Evolutionary conservation across 179 eudicot genomes (phyloP).

Genomic region (Dionaea muscipula): DNA sequence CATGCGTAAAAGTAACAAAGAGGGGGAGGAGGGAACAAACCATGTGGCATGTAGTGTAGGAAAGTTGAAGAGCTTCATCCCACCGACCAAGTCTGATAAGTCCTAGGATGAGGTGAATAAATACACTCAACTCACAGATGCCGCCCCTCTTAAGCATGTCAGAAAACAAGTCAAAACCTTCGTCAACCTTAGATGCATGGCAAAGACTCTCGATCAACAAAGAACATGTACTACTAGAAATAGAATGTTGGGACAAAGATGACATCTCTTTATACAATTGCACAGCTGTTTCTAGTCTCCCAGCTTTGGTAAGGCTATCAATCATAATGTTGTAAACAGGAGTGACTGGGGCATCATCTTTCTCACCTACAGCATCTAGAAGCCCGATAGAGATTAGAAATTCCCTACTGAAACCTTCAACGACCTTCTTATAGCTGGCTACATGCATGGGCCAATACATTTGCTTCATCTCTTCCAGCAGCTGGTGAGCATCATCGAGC

Average conservation of each 20-base stretch:
- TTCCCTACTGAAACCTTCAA: slow-evolving; percentile 74
- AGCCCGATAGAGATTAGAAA: slow-evolving; percentile 48
- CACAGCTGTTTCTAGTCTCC: slow-evolving; percentile 57
- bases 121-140: slow-evolving; percentile 35
- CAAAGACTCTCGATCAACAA: slow-evolving; percentile 61
- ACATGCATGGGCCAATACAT: slow-evolving; percentile 78
- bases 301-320: slow-evolving; percentile 69
- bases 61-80: slow-evolving; percentile 75
- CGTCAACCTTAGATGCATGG: slow-evolving; percentile 46
- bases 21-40: slow-evolving; percentile 24
- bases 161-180: slow-evolving; percentile 55
- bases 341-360: slow-evolving; percentile 36
- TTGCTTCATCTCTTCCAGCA: slow-evolving; percentile 83
- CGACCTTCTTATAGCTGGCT: slow-evolving; percentile 58
- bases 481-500: slow-evolving; percentile 61
- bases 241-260: slow-evolving; percentile 21
- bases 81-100: slow-evolving; percentile 51
- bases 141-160: slow-evolving; percentile 54
- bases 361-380: slow-evolving; percentile 39
- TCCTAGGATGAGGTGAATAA: slow-evolving; percentile 50
- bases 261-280: slow-evolving; percentile 53
- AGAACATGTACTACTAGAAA: slow-evolving; percentile 27
- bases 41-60: slow-evolving; percentile 51
- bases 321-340: slow-evolving; percentile 57
- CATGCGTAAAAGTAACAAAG: neutral